Percentiles rank a stretch among this genome's conserved stretches.
These are phyloP conservation scores for Tylopilus subfusipes DNA, from an alignment of 768 basidiomycete species.

Conservation along the genomic window DNA sequence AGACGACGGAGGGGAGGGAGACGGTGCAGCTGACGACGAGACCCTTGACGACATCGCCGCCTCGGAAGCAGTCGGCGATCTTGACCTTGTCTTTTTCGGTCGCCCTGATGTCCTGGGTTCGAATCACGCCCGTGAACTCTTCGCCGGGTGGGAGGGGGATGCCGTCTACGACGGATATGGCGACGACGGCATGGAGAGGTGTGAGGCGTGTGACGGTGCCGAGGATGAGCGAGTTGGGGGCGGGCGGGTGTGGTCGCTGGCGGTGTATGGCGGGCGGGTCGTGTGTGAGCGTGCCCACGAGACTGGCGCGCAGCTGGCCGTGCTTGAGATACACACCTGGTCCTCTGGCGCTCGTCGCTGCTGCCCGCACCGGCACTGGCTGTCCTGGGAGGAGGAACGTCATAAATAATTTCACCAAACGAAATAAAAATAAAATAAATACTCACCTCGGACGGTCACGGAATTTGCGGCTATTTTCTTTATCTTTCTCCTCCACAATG, in stretches of 20 bases:
- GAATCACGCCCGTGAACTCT: conserved; percentile 87
- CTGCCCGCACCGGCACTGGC: conserved; percentile 54
- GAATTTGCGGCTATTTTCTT: conserved; percentile 29
- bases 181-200: conserved; percentile 76
- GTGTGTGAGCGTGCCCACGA: conserved; percentile 56
- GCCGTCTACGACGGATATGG: conserved; percentile 85
- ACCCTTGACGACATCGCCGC: conserved; percentile 86
- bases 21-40: conserved; percentile 60
- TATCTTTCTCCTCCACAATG: conserved; percentile 39
- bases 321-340: conserved; percentile 64
- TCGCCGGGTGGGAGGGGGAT: conserved; percentile 78
- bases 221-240: conserved; percentile 71
- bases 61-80: conserved; percentile 87
- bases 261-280: conserved; percentile 53
- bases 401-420: conserved; percentile 22
- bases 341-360: conserved; percentile 50
- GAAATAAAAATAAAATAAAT: conserved; percentile 2
- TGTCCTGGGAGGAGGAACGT: conserved; percentile 70
- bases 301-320: conserved; percentile 61
- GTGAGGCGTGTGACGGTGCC: conserved; percentile 82
- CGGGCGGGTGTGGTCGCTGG: conserved; percentile 68
- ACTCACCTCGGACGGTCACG: conserved; percentile 15
- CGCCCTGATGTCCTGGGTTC: conserved; percentile 82
- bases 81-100: conserved; percentile 90
- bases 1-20: not conserved